These are phyloP conservation scores for Alternaria metachromatica DNA, from an alignment of 2,329 filamentous ascomycete genomes.

Conservation along the genomic window DNA sequence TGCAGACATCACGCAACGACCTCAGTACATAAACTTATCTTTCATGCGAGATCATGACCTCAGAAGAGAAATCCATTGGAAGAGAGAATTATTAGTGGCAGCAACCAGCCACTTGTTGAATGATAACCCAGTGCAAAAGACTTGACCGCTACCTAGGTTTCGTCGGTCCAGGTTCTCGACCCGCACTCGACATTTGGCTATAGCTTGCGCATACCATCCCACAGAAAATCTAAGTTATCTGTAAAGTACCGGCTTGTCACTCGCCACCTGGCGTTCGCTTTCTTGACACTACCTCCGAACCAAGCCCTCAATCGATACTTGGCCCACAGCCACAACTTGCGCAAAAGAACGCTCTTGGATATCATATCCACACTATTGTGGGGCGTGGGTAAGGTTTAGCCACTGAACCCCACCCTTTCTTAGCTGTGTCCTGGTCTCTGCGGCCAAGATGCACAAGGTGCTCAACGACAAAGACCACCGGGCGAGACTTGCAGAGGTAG, in stretches of 20 bases:
- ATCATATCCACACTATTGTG: neutral
- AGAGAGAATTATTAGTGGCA: too few species aligned
- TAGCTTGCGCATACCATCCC: neutral
- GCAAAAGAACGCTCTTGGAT: neutral
- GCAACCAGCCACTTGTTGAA: too few species aligned
- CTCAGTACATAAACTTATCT: too few species aligned
- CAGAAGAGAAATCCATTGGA: too few species aligned
- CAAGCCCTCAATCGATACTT: neutral
- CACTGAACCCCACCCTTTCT: neutral
- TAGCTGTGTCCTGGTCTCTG: too few species aligned
- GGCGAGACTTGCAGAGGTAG: neutral
- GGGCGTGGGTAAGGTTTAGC: neutral
- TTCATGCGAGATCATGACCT: too few species aligned
- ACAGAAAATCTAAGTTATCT: too few species aligned
- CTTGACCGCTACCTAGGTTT: too few species aligned
- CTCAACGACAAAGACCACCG: neutral
- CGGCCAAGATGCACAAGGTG: neutral
- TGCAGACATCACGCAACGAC: too few species aligned
- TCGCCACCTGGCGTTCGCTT: neutral
- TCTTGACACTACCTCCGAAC: neutral
- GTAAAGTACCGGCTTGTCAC: neutral
- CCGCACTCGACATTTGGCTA: neutral
- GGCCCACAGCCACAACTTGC: constrained; percentile 5
- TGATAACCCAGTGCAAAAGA: too few species aligned
- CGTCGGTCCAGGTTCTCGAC: neutral